These are phyloP conservation scores for Arachnopeziza araneosa DNA, from an alignment of 2,329 filamentous ascomycete species.

Conservation along the genomic window DNA sequence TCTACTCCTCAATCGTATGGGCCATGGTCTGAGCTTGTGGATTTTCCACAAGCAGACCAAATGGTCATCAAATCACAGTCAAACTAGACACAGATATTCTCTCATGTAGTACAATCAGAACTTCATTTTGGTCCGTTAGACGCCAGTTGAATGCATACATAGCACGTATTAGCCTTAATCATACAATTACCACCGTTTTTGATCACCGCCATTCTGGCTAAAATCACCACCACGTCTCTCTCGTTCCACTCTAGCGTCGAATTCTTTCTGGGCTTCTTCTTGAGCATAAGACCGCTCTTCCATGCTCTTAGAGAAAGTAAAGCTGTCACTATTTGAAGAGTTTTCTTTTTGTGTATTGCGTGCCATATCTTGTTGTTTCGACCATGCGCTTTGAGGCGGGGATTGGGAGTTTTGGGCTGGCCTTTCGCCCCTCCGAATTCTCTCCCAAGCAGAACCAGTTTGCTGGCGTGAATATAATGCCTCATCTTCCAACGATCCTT, in stretches of 20 bases:
- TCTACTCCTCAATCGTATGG: too few relatives aligned
- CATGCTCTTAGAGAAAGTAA: conserved; percentile 22
- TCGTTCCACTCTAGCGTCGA: conserved; percentile 29
- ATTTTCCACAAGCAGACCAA: too few relatives aligned
- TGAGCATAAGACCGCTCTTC: conserved; percentile 20
- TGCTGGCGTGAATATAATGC: neutral
- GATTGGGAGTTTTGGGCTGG: neutral
- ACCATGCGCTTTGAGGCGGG: conserved; percentile 10
- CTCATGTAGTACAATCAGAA: too few relatives aligned
- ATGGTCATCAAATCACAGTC: too few relatives aligned
- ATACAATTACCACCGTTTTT: conserved; percentile 19
- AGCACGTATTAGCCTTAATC: neutral
- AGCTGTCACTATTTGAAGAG: conserved; percentile 14
- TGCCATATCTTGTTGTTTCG: conserved; percentile 7
- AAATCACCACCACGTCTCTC: conserved; percentile 29
- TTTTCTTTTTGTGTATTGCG: conserved; percentile 7
- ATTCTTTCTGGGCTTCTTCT: conserved; percentile 28
- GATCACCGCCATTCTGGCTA: conserved; percentile 16
- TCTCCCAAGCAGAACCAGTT: conserved; percentile 29
- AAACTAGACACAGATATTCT: too few relatives aligned
- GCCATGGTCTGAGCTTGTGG: too few relatives aligned
- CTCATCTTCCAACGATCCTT: conserved; percentile 14
- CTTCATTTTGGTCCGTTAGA: neutral
- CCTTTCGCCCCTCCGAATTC: conserved; percentile 23
- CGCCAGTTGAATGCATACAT: neutral